Base-by-base conservation (phyloP, 495 filamentous ascomycete species). In the Bathelium albidoporum region DNA sequence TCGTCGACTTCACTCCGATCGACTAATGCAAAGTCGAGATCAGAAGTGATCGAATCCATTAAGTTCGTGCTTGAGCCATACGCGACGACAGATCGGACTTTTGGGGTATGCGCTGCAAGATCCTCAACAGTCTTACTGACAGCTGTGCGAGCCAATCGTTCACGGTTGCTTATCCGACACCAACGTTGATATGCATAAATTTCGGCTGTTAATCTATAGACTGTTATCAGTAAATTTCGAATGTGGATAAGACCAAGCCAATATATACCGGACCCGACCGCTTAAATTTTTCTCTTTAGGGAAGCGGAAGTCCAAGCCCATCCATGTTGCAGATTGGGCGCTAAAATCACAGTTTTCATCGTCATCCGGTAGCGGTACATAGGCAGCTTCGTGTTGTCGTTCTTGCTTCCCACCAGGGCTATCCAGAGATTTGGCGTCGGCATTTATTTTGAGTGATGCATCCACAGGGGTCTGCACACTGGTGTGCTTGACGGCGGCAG, bases 41-140 rank as follows among this genome's bases (percentile, higher is more conserved):
- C 78, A 14, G 85, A 87, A 36, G 75, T 73, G 22, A 76, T 71
- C 45, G 75, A 59, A 0, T 77, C 78, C 34, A 87, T 70, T n/a
- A 81, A 81, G n/a, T 78, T 85, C 4, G 68, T 60, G 39, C 78
- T 73, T 5, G 82, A 85, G 22, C 84, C 84, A 62, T 81, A 78
- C 12, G 81, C 44, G 43, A 77, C 69, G 5, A 78, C 39, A 1
- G 43, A 4, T 10, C 16, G 5, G 44, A 16, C 10, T 5, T 20
- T 49, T 74, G 5, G 66, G n/a, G 53, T 31, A 12, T 72, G 64
- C 7, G 71, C 70, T 11, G 73, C 64, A 4, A 63, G 59, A 7
- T 58, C 22, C 26, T 62, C 22, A 2, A 79, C 64, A 5, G 71
- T 31, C 2, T 44, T 61, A 28, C 59, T 45, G 18, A 81, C 28